Evolutionary conservation across 2,329 filamentous ascomycete species (phyloP), one percentile per base, ranked within the genome.

Genomic region (Fusarium agapanthi): DNA sequence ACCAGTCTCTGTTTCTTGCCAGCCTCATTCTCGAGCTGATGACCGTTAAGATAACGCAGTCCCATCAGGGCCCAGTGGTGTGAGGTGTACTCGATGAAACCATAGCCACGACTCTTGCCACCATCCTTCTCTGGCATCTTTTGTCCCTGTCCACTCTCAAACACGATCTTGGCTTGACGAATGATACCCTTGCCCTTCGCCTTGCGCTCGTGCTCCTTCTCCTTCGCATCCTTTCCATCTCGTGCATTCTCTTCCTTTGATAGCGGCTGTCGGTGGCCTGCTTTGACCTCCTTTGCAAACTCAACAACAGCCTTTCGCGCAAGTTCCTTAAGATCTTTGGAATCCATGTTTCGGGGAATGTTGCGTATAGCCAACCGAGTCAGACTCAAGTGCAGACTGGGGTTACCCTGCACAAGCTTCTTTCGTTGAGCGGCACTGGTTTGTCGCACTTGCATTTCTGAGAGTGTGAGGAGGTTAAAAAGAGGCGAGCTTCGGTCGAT

Each of bases 61-160:
- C 94, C 96, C 94, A 98, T 98, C 43, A 99, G 87, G 20, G 96
- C 96, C 86, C 92, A 95, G 55, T 96, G 92, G 79, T 99, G 96
- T 35, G 93, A 96, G 73, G 91, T 93, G 83, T 98, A 99, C 84
- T 99, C 96, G 75, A 99, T 93, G 85, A 99, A 99, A 18, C 97
- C 96, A 80, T 99, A 99, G 10, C 96, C 96, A 80, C 95, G 90
- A 80, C 93, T 96, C 79, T 95, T 95, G 12, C 91, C 94, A 13
- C 93, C 94, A 56, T 86, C 90, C 47, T 89, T 87, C 83, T 97
- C 95, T 14, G 88, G 83, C 20, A 97, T 90, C 84, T 98, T 98
- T 78, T 90, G 90, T 50, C 96, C 96, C 75, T 96, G 91, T 40
- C 89, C 89, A 62, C 92, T 93, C 84, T 99, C 96, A 78, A 96